A percentile compares a stretch with the other conserved stretches of the same genome.
These are phyloP conservation scores for Euphrasia arctica DNA, from an alignment of 305 asterid species.

Conservation along the genomic window DNA sequence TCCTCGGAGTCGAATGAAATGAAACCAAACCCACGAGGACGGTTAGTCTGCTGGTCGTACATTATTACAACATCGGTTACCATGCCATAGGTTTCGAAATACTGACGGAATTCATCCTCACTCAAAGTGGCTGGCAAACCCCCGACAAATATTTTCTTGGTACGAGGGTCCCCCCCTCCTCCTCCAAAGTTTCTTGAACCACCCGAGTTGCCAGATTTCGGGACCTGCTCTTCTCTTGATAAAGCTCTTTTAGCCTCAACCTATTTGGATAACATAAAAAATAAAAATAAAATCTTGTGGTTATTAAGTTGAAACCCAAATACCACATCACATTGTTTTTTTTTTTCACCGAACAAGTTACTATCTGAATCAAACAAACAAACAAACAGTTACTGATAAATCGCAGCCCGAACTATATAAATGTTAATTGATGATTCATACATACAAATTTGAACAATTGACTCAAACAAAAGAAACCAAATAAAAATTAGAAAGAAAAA, in stretches of 20 bases:
- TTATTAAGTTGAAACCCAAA: conserved; percentile 9
- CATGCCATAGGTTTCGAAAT: conserved; percentile 68
- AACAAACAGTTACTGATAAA: no score
- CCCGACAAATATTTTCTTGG: conserved; percentile 88
- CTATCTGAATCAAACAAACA: background rate
- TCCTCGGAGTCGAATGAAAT: conserved; percentile 83
- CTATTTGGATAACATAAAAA: conserved; percentile 29
- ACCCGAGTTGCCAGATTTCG: conserved; percentile 48
- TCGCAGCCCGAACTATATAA: no score
- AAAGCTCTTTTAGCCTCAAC: conserved; percentile 89
- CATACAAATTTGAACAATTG: background rate
- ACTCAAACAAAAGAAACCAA: background rate
- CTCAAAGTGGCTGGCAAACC: conserved; percentile 71
- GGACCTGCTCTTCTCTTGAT: conserved; percentile 76
- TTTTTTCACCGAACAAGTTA: background rate
- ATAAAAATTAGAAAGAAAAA: no score
- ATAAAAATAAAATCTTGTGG: background rate
- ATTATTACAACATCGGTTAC: conserved; percentile 81
- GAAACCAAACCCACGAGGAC: conserved; percentile 91
- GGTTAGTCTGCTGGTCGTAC: conserved; percentile 83
- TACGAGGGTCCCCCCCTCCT: conserved; percentile 40
- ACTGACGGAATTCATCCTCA: conserved; percentile 70
- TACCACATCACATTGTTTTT: background rate
- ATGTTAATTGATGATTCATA: background rate
- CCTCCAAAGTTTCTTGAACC: conserved; percentile 57